These are phyloP conservation scores for Herpetomonas tarakana DNA, from an alignment of 208 protist species.

Conservation along the genomic window DNA sequence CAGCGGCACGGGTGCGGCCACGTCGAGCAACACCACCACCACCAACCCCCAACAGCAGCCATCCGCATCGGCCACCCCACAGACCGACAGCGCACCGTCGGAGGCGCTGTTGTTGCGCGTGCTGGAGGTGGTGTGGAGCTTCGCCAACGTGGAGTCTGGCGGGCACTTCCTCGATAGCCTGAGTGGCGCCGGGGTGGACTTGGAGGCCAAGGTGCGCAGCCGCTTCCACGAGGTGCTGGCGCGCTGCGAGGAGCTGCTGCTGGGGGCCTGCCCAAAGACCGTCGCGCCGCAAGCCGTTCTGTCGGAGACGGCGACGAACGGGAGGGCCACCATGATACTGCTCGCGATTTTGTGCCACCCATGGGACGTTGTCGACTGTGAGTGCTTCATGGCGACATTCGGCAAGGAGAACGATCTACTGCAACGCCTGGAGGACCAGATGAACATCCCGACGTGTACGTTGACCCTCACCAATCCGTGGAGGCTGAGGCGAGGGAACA, in stretches of 20 bases:
- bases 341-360: conserved; percentile 78
- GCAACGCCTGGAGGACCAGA: conserved; percentile 49
- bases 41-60: conserved; percentile 36
- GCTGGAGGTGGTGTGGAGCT: conserved; percentile 46
- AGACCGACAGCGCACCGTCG: neutral
- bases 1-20: conserved; percentile 6
- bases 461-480: conserved; percentile 43
- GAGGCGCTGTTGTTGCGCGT: conserved; percentile 20
- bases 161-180: conserved; percentile 66
- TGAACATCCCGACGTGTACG: conserved; percentile 48
- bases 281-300: conserved; percentile 36
- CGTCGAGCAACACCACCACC: neutral
- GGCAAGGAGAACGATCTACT: conserved; percentile 48
- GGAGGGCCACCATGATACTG: conserved; percentile 50
- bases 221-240: conserved; percentile 68
- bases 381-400: conserved; percentile 46
- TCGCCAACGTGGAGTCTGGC: conserved; percentile 41
- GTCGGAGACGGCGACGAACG: conserved; percentile 35
- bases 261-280: conserved; percentile 21
- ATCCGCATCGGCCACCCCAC: conserved; percentile 5
- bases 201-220: conserved; percentile 59
- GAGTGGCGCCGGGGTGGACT: conserved; percentile 59
- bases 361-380: conserved; percentile 80
- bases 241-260: conserved; percentile 24
- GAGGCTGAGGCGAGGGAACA: conserved; percentile 31